phyloP scores from a whole-genome alignment of 768 basidiomycete species.

The Bullera alba region DNA sequence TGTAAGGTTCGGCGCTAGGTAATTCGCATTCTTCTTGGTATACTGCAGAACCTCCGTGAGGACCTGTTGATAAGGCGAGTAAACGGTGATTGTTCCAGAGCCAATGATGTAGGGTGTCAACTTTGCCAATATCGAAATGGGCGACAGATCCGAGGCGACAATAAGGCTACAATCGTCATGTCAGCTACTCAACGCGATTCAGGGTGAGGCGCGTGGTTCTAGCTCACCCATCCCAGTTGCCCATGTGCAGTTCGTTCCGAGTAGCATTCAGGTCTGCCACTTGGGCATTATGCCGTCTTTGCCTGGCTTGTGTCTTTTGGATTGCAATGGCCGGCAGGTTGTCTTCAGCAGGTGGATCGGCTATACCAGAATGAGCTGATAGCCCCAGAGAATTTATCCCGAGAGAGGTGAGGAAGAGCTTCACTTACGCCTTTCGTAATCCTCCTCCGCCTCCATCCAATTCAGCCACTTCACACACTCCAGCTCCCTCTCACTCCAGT shows the following conservation, averaged over 20 bases:
- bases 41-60: conserved; percentile 69
- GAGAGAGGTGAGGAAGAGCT: background rate
- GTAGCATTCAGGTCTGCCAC: conserved; percentile 57
- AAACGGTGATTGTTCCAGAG: conserved; percentile 76
- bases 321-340: conserved; percentile 15
- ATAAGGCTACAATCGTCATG: conserved; percentile 55
- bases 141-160: conserved; percentile 76
- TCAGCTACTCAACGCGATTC: background rate
- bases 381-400: background rate
- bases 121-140: conserved; percentile 67
- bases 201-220: background rate
- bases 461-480: conserved; percentile 56
- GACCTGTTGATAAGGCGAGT: conserved; percentile 74
- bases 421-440: conserved; percentile 51
- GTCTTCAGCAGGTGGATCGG: conserved; percentile 31
- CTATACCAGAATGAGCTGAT: conserved; percentile 7
- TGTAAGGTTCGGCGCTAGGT: conserved; percentile 69
- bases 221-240: conserved; percentile 80
- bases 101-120: conserved; percentile 72
- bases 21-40: conserved; percentile 60
- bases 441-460: conserved; percentile 81
- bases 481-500: conserved; percentile 59
- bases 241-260: conserved; percentile 73
- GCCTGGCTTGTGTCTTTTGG: conserved; percentile 19
- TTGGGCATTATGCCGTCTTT: conserved; percentile 65